phyloP scores from a whole-genome alignment of 2,329 filamentous ascomycete species.

The Ophiostoma ips region DNA sequence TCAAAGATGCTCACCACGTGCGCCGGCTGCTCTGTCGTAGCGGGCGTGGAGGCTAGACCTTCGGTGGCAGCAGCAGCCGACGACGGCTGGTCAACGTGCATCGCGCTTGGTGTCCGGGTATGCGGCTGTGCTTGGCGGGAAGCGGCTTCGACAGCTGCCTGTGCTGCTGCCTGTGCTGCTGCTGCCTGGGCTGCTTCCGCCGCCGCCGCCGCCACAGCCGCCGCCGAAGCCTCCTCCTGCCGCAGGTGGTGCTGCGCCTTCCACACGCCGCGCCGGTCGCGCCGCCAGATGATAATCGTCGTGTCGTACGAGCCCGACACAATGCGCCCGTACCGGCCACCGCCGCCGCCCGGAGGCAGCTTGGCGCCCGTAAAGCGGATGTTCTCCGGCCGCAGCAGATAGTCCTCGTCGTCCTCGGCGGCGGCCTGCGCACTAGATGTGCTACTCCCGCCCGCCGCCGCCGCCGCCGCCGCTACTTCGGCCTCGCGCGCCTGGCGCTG shows the following conservation, averaged over 20 bases:
- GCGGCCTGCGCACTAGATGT: neutral
- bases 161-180: neutral
- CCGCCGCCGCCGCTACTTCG: neutral
- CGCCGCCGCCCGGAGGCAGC: conserved; percentile 79
- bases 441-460: too few species aligned
- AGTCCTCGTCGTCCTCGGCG: conserved; percentile 31
- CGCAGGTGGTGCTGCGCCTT: conserved; percentile 59
- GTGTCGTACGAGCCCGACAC: conserved; percentile 96
- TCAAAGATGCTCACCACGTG: neutral
- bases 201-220: neutral
- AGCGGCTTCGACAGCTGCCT: too few species aligned
- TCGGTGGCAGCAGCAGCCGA: neutral
- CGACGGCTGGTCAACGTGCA: conserved; percentile 3
- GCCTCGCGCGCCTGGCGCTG: neutral
- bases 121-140: neutral
- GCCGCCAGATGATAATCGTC: conserved; percentile 88
- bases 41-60: neutral
- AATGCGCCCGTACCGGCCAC: conserved; percentile 81
- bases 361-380: conserved; percentile 72
- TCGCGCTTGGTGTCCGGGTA: neutral
- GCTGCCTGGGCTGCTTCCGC: neutral
- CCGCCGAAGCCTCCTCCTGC: conserved; percentile 46
- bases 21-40: neutral
- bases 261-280: conserved; percentile 76
- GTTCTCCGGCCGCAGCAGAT: conserved; percentile 59